Evolutionary conservation across 768 basidiomycete genomes (phyloP), one percentile per base, ranked within the genome.

Genomic region (Pleurotus salmoneostramineus): DNA sequence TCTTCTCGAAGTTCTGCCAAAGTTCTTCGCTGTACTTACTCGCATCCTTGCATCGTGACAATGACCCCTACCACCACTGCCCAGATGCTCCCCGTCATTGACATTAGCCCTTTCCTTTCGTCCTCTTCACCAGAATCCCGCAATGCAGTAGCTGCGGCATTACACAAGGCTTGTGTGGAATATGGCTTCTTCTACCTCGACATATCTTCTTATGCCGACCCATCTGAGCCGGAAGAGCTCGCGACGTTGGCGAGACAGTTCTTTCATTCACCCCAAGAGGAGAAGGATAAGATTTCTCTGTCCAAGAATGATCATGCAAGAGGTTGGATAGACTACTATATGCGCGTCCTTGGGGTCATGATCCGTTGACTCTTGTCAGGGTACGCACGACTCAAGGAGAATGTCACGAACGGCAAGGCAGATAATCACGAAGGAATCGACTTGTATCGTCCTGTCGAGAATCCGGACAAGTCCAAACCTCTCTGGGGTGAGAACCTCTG

Each of bases 181-280:
- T 91, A 83, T 56, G 94, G 94, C 0, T 96, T 96, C 79, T 95
- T 96, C 74, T 96, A 95, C 70, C 76, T 95, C 47, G 82, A 93
- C 60, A 74, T 93, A 46, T 81, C 83, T 2, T 71, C 77, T 3
- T 89, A 77, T 62, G 70, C 87, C 11, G 74, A 84, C 36, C 72
- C 71, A 0, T 65, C 74, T 0, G 88, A 93, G 63, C 79, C 87
- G 7, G 83, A 86, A 44, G 83, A 88, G 60, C 80, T 95, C 5
- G 69, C 82, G 0, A 71, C 71, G 6, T 75, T 93, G 2, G 93
- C 85, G 1, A 76, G 83, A 27, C 73, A 82, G 51, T 96, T 96
- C 75, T 95, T 95, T 64, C 63, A 68, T 14, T 70, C 85, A 12
- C 84, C 90, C 0, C 83, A 89, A 58, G 83, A 78, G n/a, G 87